phyloP scores from a whole-genome alignment of 352 stramenopile genomes.

The Phytophthora quininea region DNA sequence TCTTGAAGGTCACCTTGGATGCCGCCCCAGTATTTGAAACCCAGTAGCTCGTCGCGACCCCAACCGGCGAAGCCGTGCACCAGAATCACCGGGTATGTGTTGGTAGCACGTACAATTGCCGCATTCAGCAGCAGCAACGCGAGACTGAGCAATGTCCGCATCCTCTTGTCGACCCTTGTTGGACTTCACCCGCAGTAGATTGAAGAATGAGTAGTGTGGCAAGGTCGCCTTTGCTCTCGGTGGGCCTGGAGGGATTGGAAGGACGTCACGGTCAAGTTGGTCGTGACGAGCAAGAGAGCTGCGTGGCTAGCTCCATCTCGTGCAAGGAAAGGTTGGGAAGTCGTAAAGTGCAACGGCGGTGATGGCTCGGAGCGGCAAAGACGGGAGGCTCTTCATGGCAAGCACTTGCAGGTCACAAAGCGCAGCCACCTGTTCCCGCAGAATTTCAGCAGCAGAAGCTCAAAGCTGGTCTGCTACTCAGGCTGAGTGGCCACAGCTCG shows the following conservation, averaged over 20 bases:
- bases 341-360: background rate
- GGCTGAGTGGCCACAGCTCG: background rate
- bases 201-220: background rate
- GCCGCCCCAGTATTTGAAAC: conserved; percentile 57
- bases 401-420: background rate
- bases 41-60: conserved; percentile 47
- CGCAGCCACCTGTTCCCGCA: background rate
- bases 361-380: background rate
- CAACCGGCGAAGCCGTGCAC: conserved; percentile 63
- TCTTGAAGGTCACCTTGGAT: conserved; percentile 53
- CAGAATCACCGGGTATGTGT: conserved; percentile 61
- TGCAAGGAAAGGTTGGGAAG: background rate
- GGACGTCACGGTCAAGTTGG: background rate
- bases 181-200: background rate
- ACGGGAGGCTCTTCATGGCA: background rate
- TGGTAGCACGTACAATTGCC: conserved; percentile 24
- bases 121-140: conserved; percentile 13
- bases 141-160: conserved; percentile 15
- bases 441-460: background rate
- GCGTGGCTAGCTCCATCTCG: background rate
- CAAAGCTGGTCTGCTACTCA: background rate
- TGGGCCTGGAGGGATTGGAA: background rate
- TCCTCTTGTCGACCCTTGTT: background rate
- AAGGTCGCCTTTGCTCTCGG: background rate
- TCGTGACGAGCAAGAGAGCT: background rate